Evolutionary conservation across 192 early-diverging fungal species (phyloP), one percentile per base, ranked within the genome.

Genomic region (Coemansia sp.): DNA sequence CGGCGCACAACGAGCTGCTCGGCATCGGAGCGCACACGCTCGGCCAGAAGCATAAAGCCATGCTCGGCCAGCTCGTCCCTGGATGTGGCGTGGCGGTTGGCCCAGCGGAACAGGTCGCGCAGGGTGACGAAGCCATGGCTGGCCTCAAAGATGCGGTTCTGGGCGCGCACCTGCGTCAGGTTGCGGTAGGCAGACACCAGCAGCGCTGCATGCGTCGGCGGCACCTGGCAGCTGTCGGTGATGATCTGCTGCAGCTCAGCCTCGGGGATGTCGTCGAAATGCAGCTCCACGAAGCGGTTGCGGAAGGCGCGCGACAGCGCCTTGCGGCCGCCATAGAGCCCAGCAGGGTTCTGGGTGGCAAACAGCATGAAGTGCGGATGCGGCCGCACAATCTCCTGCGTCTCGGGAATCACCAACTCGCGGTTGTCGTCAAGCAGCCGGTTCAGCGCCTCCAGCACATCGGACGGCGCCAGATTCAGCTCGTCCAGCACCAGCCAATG

Each of bases 261-360:
- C 59, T 93, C 90, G 2, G 97, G 97, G 42, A 99, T 95, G 69
- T 99, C 97, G 63, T 89, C 89, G 72, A 99, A 99, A 65, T 97
- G 92, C 42, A 99, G 80, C 69, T 99, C 97, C 53, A 98, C 70
- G 71, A 99, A 99, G 64, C 97, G 87, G 74, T 97, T 98, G 15
- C 96, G 86, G 87, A 99, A 99, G 0, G 97, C 97, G 10, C 96
- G 84, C 0, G 94, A 96, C 20, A 99, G 84, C 34, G 89, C 89
- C 72, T 99, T 98, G 47, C 97, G 90, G 10, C 97, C 97, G 56
- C 95, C 96, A 72, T 99, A 99, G 27, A 92, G 79, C 6, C 96
- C 96, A n/a, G 97, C 89, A 5, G 97, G 97, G 72, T 99, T 99
- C 74, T 99, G 97, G 20, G 97, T 99, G 25, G 97, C 97, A 83